Conservation (phyloP, 305 asterid species). For the Fraxinus albicans region DNA sequence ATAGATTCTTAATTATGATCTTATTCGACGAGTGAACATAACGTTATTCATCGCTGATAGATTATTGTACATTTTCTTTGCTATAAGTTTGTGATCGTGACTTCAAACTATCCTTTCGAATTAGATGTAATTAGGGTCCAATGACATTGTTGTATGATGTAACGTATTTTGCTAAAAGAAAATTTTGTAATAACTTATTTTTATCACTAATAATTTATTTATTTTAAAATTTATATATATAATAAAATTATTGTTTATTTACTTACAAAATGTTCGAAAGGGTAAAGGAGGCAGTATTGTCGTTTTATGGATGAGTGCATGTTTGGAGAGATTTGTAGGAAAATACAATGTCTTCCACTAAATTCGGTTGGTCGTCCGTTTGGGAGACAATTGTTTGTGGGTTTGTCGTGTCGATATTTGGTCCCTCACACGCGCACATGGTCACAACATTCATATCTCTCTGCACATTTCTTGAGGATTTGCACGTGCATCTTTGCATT, state of each 20-base stretch:
- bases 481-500: neutral
- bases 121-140: neutral
- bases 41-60: neutral
- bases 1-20: neutral
- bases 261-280: neutral
- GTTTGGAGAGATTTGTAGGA: neutral
- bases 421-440: constrained; percentile 12
- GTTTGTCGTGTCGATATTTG: constrained; percentile 3
- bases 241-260: too few relatives aligned
- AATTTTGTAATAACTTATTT: neutral
- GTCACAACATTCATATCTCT: neutral
- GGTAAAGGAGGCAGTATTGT: neutral
- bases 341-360: neutral
- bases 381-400: constrained; percentile 3
- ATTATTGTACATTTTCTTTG: neutral
- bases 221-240: too few relatives aligned
- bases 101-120: neutral
- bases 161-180: neutral
- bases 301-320: neutral
- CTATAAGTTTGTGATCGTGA: neutral
- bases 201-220: too few relatives aligned
- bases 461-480: neutral
- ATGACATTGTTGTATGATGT: neutral
- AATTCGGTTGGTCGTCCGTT: neutral
- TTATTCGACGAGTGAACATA: neutral